Conservation (phyloP, 352 stramenopile species). For the Globisporangium viniferum region DNA sequence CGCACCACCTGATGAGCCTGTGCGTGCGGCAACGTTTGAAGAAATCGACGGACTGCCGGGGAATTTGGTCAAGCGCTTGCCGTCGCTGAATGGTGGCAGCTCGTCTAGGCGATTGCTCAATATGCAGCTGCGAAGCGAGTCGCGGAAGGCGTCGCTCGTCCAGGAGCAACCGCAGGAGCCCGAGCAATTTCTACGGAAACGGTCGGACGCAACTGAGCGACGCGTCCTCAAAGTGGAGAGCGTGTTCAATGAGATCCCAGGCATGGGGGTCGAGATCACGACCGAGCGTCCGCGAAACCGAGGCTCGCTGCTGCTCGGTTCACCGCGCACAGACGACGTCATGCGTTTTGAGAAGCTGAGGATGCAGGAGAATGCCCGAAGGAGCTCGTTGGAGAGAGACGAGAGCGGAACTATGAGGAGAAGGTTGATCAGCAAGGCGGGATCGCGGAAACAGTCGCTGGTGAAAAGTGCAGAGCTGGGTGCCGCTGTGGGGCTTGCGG, state of each 20-base stretch:
- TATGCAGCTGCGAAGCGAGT: neutral
- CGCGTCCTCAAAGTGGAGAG: constrained; percentile 42
- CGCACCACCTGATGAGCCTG: neutral
- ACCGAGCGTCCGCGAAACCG: constrained; percentile 29
- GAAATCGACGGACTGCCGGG: constrained; percentile 2
- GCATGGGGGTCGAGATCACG: constrained; percentile 57
- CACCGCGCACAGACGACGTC: constrained; percentile 4
- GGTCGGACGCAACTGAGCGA: constrained; percentile 22
- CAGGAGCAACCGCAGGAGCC: constrained; percentile 25
- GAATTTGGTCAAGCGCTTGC: constrained; percentile 6
- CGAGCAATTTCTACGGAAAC: constrained; percentile 56
- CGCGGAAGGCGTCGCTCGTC: constrained; percentile 5
- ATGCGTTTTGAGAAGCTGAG: constrained; percentile 15
- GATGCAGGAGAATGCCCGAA: constrained; percentile 17
- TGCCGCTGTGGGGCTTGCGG: neutral
- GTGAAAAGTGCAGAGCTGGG: neutral
- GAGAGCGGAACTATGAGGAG: constrained; percentile 16
- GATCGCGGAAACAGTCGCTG: neutral
- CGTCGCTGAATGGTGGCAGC: neutral
- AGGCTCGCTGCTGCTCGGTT: constrained; percentile 4
- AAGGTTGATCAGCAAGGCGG: neutral
- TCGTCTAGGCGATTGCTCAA: constrained; percentile 4
- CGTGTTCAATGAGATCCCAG: constrained; percentile 37
- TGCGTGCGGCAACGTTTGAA: constrained; percentile 7
- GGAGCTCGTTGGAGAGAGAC: constrained; percentile 21